phyloP scores from a whole-genome alignment of 2,329 filamentous ascomycete genomes.

The Onygena corvina region DNA sequence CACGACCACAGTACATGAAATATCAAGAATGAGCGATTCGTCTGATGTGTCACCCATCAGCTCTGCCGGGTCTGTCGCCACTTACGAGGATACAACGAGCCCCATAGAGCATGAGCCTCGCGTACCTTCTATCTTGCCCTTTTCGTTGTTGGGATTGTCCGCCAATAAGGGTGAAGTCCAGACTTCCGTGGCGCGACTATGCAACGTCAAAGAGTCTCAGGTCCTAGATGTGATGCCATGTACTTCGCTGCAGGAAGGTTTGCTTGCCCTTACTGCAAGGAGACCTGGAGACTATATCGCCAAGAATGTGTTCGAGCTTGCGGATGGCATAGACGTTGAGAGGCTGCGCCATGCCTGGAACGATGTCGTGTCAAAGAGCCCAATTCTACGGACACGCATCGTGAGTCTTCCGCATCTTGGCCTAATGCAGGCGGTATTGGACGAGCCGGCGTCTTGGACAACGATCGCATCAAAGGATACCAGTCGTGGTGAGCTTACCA shows the following conservation, averaged over 20 bases:
- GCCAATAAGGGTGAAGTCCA: neutral
- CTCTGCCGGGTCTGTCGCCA: conserved; percentile 25
- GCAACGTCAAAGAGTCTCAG: neutral
- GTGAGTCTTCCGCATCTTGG: conserved; percentile 12
- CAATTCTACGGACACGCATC: conserved; percentile 32
- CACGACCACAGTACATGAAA: neutral
- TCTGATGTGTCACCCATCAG: conserved; percentile 13
- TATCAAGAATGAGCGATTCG: neutral
- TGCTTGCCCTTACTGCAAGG: conserved; percentile 27
- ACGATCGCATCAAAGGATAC: neutral
- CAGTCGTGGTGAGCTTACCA: neutral
- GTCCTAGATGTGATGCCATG: conserved; percentile 27
- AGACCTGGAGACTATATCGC: conserved; percentile 28
- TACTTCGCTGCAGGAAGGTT: conserved; percentile 31
- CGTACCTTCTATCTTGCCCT: neutral
- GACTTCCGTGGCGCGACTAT: neutral
- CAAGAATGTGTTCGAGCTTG: conserved; percentile 22
- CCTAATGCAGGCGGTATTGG: conserved; percentile 20
- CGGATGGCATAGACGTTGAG: conserved; percentile 19
- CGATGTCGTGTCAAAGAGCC: conserved; percentile 21
- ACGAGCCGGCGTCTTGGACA: conserved; percentile 13
- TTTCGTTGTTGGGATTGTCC: neutral
- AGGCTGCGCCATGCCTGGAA: conserved; percentile 30
- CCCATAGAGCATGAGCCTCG: neutral
- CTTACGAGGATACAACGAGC: neutral